phyloP scores from a whole-genome alignment of 768 basidiomycete genomes.

The Butyriboletus loyo region DNA sequence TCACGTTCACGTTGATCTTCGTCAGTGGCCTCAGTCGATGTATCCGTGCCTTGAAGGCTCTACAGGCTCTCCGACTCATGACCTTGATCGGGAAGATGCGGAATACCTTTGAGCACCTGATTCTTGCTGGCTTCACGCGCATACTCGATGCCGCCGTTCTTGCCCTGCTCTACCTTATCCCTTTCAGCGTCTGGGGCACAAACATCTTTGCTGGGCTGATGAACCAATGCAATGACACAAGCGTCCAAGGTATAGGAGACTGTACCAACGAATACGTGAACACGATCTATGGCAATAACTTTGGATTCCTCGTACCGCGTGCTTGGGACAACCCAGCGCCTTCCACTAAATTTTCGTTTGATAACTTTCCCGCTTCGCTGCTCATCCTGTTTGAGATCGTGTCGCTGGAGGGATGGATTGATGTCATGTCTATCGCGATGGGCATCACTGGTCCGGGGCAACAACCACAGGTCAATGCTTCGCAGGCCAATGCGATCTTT shows the following conservation, averaged over 20 bases:
- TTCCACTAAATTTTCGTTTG: constrained; percentile 85
- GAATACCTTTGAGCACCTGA: constrained; percentile 79
- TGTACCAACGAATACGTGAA: constrained; percentile 77
- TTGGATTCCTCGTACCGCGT: constrained; percentile 74
- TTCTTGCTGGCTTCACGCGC: constrained; percentile 80
- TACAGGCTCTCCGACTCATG: constrained; percentile 85
- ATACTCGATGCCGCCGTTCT: constrained; percentile 89
- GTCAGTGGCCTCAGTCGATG: constrained; percentile 78
- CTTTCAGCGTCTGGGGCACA: constrained; percentile 90
- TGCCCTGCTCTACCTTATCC: constrained; percentile 88
- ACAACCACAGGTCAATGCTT: constrained; percentile 71
- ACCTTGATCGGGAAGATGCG: constrained; percentile 87
- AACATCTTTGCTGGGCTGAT: constrained; percentile 88
- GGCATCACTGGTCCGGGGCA: constrained; percentile 65
- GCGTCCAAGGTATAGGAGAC: constrained; percentile 47
- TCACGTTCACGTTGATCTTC: constrained; percentile 67
- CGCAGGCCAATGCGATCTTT: constrained; percentile 84
- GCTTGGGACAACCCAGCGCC: constrained; percentile 88
- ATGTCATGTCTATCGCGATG: constrained; percentile 81
- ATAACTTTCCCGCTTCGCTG: constrained; percentile 76
- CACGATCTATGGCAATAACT: constrained; percentile 56
- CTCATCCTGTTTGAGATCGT: constrained; percentile 96
- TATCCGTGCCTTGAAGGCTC: constrained; percentile 81
- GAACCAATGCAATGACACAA: constrained; percentile 78
- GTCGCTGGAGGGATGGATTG: constrained; percentile 95